Percentiles rank a stretch among this genome's conserved stretches.
phyloP scores from a whole-genome alignment of 306 rosid genomes.

The Erythrophleum fordii region DNA sequence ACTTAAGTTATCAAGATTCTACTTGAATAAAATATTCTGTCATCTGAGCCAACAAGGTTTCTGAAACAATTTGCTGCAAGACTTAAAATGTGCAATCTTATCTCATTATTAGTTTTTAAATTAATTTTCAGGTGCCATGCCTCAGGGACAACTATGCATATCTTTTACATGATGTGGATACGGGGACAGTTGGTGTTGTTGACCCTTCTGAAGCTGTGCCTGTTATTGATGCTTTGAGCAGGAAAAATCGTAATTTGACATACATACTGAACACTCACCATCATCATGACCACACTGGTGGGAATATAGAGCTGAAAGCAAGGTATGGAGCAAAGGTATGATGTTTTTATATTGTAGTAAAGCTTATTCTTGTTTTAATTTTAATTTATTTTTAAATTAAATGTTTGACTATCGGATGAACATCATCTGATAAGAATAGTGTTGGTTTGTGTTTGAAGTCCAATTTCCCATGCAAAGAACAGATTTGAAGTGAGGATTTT shows the following conservation, averaged over 20 bases:
- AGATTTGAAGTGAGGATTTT: constrained; percentile 13
- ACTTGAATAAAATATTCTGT: constrained; percentile 11
- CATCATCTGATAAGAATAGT: neutral
- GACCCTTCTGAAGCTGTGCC: constrained; percentile 97
- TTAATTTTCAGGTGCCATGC: constrained; percentile 80
- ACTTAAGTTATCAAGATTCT: neutral
- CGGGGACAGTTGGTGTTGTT: constrained; percentile 97
- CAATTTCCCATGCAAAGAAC: neutral
- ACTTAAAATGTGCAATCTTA: neutral
- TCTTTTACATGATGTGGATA: constrained; percentile 84
- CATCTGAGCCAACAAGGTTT: constrained; percentile 16
- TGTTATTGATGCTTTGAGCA: constrained; percentile 76
- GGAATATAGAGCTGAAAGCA: constrained; percentile 88
- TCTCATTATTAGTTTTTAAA: neutral
- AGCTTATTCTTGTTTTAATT: neutral
- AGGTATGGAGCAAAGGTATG: constrained; percentile 92
- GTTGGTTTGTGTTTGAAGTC: constrained; percentile 14
- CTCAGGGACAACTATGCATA: constrained; percentile 92
- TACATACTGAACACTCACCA: constrained; percentile 94
- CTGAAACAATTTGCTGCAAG: neutral
- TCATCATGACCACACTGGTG: constrained; percentile 93
- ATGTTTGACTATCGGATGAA: constrained; percentile 9
- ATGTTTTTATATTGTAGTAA: constrained; percentile 36
- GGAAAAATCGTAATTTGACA: constrained; percentile 82
- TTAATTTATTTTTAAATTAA: neutral